Evolutionary conservation across 2,329 filamentous ascomycete genomes (phyloP).

Genomic region (Diaporthe sp.): DNA sequence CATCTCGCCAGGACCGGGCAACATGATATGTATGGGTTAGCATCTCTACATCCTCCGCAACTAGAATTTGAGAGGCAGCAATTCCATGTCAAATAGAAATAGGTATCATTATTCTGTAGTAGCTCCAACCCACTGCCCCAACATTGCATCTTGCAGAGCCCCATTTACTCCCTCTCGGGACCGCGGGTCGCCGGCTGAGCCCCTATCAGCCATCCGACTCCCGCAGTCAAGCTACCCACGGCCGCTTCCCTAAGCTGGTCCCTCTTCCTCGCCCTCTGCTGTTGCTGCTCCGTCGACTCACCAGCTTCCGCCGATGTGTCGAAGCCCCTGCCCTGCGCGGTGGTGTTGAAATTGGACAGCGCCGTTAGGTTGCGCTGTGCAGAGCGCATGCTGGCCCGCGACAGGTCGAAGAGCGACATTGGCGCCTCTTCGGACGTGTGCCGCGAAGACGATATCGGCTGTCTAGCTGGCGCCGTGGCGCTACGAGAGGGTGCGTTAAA

Average conservation of each 20-base stretch:
- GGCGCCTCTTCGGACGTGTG: conserved; percentile 67
- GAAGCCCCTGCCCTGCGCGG: conserved; percentile 55
- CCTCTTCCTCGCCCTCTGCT: conserved; percentile 72
- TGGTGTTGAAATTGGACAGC: conserved; percentile 65
- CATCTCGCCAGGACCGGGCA: neutral
- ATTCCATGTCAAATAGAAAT: conserved; percentile 3
- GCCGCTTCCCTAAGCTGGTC: conserved; percentile 79
- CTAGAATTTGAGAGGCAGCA: neutral
- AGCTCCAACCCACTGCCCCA: neutral
- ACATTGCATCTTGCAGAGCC: neutral
- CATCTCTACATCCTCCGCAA: neutral
- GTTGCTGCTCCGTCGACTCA: conserved; percentile 14
- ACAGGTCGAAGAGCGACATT: conserved; percentile 76
- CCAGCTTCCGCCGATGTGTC: conserved; percentile 41
- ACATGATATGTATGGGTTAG: neutral
- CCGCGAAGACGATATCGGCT: conserved; percentile 58
- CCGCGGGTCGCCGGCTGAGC: conserved; percentile 59
- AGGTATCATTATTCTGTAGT: conserved; percentile 26
- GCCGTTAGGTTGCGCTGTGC: conserved; percentile 72
- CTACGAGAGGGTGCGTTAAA: conserved; percentile 58
- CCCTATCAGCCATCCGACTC: conserved; percentile 77
- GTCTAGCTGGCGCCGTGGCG: conserved; percentile 57
- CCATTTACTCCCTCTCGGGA: conserved; percentile 47
- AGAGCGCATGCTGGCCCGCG: conserved; percentile 70
- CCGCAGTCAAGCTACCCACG: conserved; percentile 75